Base-by-base conservation (phyloP, 805 yeast species). In the Maudiozyma turicensis region DNA sequence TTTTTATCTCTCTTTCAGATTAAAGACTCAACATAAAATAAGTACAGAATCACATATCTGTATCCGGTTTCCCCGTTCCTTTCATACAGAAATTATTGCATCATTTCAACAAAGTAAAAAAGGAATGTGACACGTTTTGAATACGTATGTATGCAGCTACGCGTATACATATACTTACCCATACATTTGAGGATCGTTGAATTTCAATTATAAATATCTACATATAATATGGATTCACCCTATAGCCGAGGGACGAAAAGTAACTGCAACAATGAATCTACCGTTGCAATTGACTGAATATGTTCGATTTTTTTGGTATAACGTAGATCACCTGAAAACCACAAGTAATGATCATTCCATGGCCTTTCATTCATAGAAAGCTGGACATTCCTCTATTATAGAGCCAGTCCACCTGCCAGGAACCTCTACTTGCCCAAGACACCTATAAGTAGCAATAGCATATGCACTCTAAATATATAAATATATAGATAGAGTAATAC, bases 161-260 rank as follows among this genome's bases (percentile, higher is more conserved):
- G 13, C 14, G 39, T n/a, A 40, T 15, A 39, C 42, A 39, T 39
- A 26, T 20, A 29, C 29, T 20, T 8, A 30, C 33, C 33, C 34
- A 54, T 50, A 59, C 66, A 54, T 61, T 61, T 60, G 66, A 59
- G 61, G 53, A 52, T 56, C 64, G 53, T 55, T 60, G 55, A 57
- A 54, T 14, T 38, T 15, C 26, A 3, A n/a, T 8, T 38, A 6
- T 40, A 15, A 29, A 32, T n/a, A 8, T 7, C 3, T 15, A 10
- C 14, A 13, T 14, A n/a, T 29, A 15, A 28, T 28, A 9, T 29
- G 32, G 15, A 10, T 15, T 40, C 52, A 61, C 68, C 64, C 66
- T 58, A 58, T 60, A 52, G 53, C 47, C 56, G 66, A 56, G 65
- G 63, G 68, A 60, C 68, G 56, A 60, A 56, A 59, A 52, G 66